phyloP scores from a whole-genome alignment of 176 grass and related monocot genomes.

The Phoenix dactylifera region DNA sequence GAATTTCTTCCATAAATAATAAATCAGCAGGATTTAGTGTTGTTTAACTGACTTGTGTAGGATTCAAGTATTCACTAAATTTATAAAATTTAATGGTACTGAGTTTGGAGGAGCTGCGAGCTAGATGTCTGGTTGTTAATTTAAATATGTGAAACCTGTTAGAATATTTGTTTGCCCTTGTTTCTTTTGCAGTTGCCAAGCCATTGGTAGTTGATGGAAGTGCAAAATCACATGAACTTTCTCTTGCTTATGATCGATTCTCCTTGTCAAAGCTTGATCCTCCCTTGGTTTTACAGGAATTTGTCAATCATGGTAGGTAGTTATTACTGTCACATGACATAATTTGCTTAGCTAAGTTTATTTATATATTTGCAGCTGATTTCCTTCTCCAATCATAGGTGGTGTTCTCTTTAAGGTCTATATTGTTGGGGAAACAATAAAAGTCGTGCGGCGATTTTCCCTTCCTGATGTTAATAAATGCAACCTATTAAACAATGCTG shows the following conservation, averaged over 20 bases:
- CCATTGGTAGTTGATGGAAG: constrained; percentile 91
- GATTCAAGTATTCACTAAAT: too few relatives aligned
- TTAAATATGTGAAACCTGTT: too few relatives aligned
- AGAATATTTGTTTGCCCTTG: too few relatives aligned
- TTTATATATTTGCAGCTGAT: not conserved
- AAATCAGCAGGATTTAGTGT: too few relatives aligned
- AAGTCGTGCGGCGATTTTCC: constrained; percentile 69
- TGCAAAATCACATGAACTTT: constrained; percentile 78
- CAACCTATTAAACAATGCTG: constrained; percentile 48
- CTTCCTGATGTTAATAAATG: constrained; percentile 69
- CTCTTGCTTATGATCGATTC: constrained; percentile 57
- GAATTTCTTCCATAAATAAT: too few relatives aligned
- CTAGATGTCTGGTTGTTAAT: too few relatives aligned
- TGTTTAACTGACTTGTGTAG: too few relatives aligned
- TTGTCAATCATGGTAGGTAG: constrained; percentile 80
- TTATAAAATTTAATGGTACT: too few relatives aligned
- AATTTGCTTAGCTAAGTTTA: not conserved
- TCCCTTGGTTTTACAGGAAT: constrained; percentile 89
- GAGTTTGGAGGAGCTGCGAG: too few relatives aligned
- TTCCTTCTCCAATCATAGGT: constrained; percentile 34
- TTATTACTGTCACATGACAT: not conserved
- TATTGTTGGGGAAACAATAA: constrained; percentile 74
- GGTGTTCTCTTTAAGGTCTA: constrained; percentile 94
- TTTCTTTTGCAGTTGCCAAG: constrained; percentile 54
- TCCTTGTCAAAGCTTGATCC: constrained; percentile 77